A percentile compares a stretch with the other conserved stretches of the same genome.
phyloP scores from a whole-genome alignment of 1,284 basidiomycete species.

The Cystobasidium slooffiae region DNA sequence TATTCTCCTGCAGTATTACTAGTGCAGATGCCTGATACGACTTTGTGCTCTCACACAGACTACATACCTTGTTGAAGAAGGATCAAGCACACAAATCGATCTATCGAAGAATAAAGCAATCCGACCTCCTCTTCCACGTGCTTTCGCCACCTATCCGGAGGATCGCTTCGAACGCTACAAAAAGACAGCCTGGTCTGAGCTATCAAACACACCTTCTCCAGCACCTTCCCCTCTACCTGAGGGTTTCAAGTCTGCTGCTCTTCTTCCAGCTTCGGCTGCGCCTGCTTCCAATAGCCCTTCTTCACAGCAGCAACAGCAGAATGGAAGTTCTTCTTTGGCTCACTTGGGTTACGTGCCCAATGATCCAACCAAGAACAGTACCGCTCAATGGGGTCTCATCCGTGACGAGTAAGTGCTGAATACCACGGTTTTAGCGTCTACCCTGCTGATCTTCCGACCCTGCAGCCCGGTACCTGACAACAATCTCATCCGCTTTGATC shows the following conservation, averaged over 20 bases:
- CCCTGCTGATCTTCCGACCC: neutral
- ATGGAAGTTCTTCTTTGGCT: conserved; percentile 11
- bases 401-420: conserved; percentile 32
- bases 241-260: conserved; percentile 38
- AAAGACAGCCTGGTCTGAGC: conserved; percentile 7
- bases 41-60: neutral
- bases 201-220: conserved; percentile 4
- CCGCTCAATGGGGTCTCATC: conserved; percentile 34
- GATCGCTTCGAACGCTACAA: conserved; percentile 18
- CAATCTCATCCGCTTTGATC: conserved; percentile 70
- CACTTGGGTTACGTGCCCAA: conserved; percentile 30
- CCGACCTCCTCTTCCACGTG: neutral
- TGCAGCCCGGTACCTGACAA: conserved; percentile 59
- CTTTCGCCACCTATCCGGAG: conserved; percentile 19
- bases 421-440: neutral
- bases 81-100: neutral
- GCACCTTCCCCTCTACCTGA: conserved; percentile 3
- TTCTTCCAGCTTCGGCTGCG: neutral
- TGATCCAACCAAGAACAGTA: conserved; percentile 19
- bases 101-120: neutral
- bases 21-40: neutral
- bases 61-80: conserved; percentile 3
- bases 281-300: neutral
- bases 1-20: neutral
- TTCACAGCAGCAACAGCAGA: neutral